These are phyloP conservation scores for Phalaenopsis aphrodite DNA, from an alignment of 106 monocot species.

Conservation along the genomic window DNA sequence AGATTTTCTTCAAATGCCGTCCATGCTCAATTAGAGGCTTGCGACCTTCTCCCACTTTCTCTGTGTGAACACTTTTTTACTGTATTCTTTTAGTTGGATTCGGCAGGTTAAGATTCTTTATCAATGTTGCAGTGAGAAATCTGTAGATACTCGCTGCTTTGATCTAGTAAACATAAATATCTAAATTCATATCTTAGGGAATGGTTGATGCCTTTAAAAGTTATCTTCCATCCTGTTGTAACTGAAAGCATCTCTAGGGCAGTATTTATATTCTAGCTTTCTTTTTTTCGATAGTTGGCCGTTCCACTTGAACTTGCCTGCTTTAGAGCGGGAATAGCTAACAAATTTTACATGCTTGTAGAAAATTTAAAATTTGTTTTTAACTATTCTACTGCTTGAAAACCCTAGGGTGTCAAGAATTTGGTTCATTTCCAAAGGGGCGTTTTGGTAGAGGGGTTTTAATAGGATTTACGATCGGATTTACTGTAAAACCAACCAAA, in stretches of 20 bases:
- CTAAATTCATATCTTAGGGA: neutral
- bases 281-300: neutral
- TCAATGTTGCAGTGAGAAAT: neutral
- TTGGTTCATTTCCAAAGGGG: neutral
- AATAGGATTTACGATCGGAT: too few relatives aligned
- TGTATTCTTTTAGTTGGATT: neutral
- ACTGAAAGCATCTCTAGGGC: neutral
- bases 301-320: too few relatives aligned
- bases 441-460: too few relatives aligned
- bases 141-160: neutral
- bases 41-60: neutral
- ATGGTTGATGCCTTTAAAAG: neutral
- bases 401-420: neutral
- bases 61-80: neutral
- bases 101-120: neutral
- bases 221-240: neutral
- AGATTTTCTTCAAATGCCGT: slow-evolving; percentile 5
- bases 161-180: neutral
- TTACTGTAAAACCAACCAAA: too few relatives aligned
- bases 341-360: too few relatives aligned
- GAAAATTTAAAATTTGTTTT: too few relatives aligned
- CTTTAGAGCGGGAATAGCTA: too few relatives aligned
- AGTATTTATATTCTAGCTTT: neutral
- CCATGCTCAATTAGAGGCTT: neutral
- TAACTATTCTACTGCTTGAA: too few relatives aligned